A percentile compares a stretch with the other conserved stretches of the same genome.
Evolutionary conservation across 2,329 filamentous ascomycete genomes (phyloP).

Genomic region (Pyrenophora tritici-repentis): DNA sequence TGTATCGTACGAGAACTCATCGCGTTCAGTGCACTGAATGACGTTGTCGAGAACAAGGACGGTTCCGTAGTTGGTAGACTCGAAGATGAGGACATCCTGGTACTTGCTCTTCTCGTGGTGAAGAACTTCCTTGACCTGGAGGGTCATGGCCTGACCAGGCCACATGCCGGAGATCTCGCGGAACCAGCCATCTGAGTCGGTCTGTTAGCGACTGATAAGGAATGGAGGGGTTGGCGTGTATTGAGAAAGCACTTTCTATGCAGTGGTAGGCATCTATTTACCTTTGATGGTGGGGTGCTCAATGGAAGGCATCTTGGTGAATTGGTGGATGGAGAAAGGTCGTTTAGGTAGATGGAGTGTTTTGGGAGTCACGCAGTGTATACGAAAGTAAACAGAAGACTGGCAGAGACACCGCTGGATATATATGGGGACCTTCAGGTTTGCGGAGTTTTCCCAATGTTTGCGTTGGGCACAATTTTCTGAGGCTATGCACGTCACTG

Average conservation of each 20-base stretch:
- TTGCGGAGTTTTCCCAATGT: slow-evolving; percentile 24
- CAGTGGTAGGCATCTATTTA: slow-evolving; percentile 40
- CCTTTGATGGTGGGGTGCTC: slow-evolving; percentile 78
- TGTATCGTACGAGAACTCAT: slow-evolving; percentile 81
- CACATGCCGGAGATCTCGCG: slow-evolving; percentile 98
- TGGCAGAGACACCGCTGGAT: slow-evolving; percentile 17
- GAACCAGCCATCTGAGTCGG: slow-evolving; percentile 95
- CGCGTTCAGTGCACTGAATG: slow-evolving; percentile 97
- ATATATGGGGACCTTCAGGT: slow-evolving; percentile 31
- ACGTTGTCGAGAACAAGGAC: slow-evolving; percentile 98
- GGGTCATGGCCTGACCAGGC: slow-evolving; percentile 98
- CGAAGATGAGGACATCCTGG: slow-evolving; percentile 98
- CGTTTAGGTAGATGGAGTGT: not conserved
- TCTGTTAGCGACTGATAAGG: slow-evolving; percentile 1
- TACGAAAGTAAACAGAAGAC: slow-evolving; percentile 17
- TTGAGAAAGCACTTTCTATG: not conserved
- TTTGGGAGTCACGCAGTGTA: not conserved
- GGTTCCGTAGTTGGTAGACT: slow-evolving; percentile 95
- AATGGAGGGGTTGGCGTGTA: not conserved
- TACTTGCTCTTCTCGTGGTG: slow-evolving; percentile 99
- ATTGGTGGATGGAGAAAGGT: slow-evolving; percentile 6
- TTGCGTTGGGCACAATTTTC: slow-evolving; percentile 19
- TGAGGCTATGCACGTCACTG: slow-evolving; percentile 29
- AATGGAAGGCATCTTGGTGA: slow-evolving; percentile 65
- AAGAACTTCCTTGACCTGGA: slow-evolving; percentile 86